A percentile compares a stretch with the other conserved stretches of the same genome.
Conservation (phyloP, 2,329 filamentous ascomycete genomes). For the Cladosporium halotolerans region DNA sequence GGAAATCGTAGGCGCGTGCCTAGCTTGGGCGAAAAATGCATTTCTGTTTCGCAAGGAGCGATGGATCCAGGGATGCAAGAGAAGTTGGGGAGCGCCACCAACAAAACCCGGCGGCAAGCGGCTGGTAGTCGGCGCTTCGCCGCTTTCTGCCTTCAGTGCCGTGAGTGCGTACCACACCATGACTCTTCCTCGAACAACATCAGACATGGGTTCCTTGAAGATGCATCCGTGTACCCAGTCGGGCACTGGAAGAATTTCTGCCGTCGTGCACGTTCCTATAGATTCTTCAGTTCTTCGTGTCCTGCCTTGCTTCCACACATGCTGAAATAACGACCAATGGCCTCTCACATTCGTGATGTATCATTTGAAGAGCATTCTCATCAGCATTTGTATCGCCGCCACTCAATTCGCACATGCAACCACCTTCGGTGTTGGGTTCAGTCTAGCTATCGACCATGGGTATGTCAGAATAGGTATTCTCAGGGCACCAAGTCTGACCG, state of each 20-base stretch:
- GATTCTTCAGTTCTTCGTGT: background rate
- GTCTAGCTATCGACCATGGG: background rate
- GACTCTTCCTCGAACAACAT: background rate
- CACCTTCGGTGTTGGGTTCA: background rate
- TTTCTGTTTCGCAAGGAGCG: background rate
- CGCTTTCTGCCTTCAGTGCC: background rate
- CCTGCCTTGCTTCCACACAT: background rate
- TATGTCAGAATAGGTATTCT: background rate
- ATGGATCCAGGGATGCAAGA: background rate
- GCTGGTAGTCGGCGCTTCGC: background rate
- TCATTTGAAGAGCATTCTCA: background rate
- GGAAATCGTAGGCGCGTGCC: too few species aligned
- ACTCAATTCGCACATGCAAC: background rate
- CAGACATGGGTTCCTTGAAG: background rate
- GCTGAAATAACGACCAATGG: background rate
- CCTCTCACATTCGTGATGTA: background rate
- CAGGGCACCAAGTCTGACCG: background rate
- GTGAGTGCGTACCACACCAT: background rate
- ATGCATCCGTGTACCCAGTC: background rate
- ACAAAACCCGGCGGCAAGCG: too few species aligned
- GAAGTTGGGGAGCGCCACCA: background rate
- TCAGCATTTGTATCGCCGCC: background rate
- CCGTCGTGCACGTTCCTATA: background rate
- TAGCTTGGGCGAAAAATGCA: too few species aligned
- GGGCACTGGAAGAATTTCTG: background rate